phyloP scores from a whole-genome alignment of 192 early-diverging fungal species.

The Coemansia aciculifera region DNA sequence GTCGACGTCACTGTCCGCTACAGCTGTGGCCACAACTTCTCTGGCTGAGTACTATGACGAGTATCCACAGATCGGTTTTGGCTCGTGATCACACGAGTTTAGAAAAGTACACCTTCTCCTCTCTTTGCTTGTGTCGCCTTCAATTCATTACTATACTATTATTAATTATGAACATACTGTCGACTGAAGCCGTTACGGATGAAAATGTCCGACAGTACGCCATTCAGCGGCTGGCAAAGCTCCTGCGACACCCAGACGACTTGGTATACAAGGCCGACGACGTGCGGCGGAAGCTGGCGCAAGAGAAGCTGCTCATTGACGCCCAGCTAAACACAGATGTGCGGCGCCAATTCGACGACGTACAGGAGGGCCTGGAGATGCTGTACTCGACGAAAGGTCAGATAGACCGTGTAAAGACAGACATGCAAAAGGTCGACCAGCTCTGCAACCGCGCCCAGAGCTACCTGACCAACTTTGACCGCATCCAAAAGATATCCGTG shows the following conservation, averaged over 20 bases:
- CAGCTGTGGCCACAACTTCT: slow-evolving; percentile 31
- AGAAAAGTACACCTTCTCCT: neutral
- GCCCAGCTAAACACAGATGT: slow-evolving; percentile 95
- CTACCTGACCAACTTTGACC: slow-evolving; percentile 86
- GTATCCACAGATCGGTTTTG: slow-evolving; percentile 20
- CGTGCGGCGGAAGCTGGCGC: slow-evolving; percentile 77
- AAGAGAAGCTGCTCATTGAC: slow-evolving; percentile 90
- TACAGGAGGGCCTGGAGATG: slow-evolving; percentile 84
- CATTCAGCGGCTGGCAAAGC: slow-evolving; percentile 74
- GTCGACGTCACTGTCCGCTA: slow-evolving; percentile 45
- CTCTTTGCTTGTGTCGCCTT: neutral
- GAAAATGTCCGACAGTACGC: slow-evolving; percentile 69
- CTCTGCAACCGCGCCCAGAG: slow-evolving; percentile 83
- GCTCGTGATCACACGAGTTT: neutral
- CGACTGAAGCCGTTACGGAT: slow-evolving; percentile 35
- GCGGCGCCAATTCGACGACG: slow-evolving; percentile 88
- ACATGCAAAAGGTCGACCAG: slow-evolving; percentile 82
- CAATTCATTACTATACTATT: neutral
- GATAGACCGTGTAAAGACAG: slow-evolving; percentile 63
- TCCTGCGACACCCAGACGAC: slow-evolving; percentile 94
- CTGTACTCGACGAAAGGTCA: slow-evolving; percentile 64
- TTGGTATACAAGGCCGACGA: slow-evolving; percentile 79
- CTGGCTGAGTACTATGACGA: slow-evolving; percentile 27
- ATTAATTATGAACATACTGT: slow-evolving; percentile 16
- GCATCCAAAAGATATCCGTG: slow-evolving; percentile 89